Evolutionary conservation across 345 rosid genomes (phyloP), one percentile per base, ranked within the genome.

Genomic region (Crucihimalaya himalaica): DNA sequence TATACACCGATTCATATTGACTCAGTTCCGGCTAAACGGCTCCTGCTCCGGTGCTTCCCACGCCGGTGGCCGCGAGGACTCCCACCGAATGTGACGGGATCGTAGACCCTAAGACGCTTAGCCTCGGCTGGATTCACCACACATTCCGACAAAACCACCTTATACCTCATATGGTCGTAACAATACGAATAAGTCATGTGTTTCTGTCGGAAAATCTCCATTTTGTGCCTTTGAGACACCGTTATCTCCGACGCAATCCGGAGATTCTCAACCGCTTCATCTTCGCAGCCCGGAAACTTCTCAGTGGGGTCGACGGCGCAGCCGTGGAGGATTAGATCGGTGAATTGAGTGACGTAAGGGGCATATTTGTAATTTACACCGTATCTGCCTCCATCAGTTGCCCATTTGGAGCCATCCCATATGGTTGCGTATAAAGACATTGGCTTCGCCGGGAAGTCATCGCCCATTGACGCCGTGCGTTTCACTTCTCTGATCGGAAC

Each of bases 401-500:
- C 98, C 98, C 98, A 94, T 71, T 81, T 81, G 25, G 98, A 94
- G 2, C 91, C 98, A 73, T 94, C 98, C 98, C 98, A 94, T 68
- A 94, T 89, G 20, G 97, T 94, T 66, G 93, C 88, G 48, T 94
- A 94, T 43, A 94, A 34, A 43, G 98, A 89, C 98, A 94, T 94
- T n/a, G 97, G 95, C 86, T 94, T 94, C 27, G 95, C 79, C 6
- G 98, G 98, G 65, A 94, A 94, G 62, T 87, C 91, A 27, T 88
- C 93, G 4, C 98, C 92, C 97, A 89, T 87, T 0, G 89, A 48
- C 29, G 58, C 85, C 63, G 87, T 89, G 64, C 93, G 86, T 77
- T 78, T 85, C 12, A 88, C 80, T 78, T 89, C 96, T 81, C 98
- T 84, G 31, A 95, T 90, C 8, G 99, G 97, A 56, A 90, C 27